Evolutionary conservation across 2,329 filamentous ascomycete genomes (phyloP), one percentile per base, ranked within the genome.

Genomic region (Coniosporium tulheliwenetii): DNA sequence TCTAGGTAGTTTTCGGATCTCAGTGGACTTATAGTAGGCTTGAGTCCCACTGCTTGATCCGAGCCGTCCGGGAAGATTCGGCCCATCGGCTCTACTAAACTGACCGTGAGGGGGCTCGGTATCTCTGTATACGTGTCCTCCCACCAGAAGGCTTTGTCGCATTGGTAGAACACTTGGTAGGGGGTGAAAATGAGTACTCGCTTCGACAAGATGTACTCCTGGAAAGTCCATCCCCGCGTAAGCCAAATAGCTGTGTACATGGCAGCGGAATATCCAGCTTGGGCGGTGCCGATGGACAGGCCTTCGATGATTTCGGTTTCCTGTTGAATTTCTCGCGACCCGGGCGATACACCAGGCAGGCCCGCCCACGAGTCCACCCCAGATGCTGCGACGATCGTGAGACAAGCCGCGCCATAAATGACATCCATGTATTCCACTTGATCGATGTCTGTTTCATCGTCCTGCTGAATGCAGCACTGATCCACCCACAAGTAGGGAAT

Each of bases 161-260:
- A 45, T 32, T 44, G 32, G 14, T 37, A 45, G 37, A 42, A 44
- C 12, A 44, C 30, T 13, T 41, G 33, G 2, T 42, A 5, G 7
- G 36, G 8, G 12, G 42, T 41, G 29, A 45, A 45, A n/a, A 45
- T 19, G 10, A 45, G 33, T 7, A 26, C 13, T 5, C 44, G 38
- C 10, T 35, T n/a, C 13, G 44, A 44, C n/a, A 45, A 30, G 5
- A 45, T 33, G 15, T n/a, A 33, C 31, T 45, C 44, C 31, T 45
- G 44, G 16, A 42, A 42, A 9, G 44, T 45, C 44, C 43, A 45
- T 12, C 30, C 44, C 5, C 44, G 8, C 10, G 33, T 31, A 7
- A 32, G 9, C 44, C 44, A 45, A 5, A 39, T 31, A 7, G 19
- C 19, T 4, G 19, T 4, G 3, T 3, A 26, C 19, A 26, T 26